phyloP scores from a whole-genome alignment of 2,329 filamentous ascomycete genomes.

The Colletotrichum spaethianum region DNA sequence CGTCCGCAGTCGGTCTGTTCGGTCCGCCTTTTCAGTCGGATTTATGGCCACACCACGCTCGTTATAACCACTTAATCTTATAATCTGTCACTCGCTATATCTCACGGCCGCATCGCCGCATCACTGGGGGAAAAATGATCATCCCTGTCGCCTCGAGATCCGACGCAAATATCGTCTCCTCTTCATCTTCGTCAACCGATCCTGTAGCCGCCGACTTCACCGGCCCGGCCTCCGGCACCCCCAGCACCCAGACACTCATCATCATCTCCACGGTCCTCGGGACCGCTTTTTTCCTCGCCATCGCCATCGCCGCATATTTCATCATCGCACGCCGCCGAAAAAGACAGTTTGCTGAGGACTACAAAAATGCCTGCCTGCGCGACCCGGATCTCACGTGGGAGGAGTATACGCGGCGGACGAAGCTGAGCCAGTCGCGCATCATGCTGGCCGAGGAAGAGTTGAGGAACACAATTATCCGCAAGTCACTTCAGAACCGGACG shows the following conservation, averaged over 20 bases:
- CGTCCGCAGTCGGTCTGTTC: not conserved
- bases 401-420: conserved; percentile 25
- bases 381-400: conserved; percentile 35
- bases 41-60: conserved; percentile 31
- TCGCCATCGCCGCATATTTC: not conserved
- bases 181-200: conserved; percentile 10
- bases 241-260: conserved; percentile 13
- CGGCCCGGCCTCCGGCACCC: not conserved
- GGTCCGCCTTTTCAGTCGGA: not conserved
- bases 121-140: conserved; percentile 2
- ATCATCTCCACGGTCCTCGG: conserved; percentile 29
- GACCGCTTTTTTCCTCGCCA: conserved; percentile 1
- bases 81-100: conserved; percentile 21
- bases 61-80: conserved; percentile 7
- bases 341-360: conserved; percentile 2
- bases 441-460: conserved; percentile 31
- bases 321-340: not conserved
- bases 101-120: not conserved
- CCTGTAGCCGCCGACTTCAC: conserved; percentile 31
- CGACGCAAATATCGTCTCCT: conserved; percentile 14
- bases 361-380: conserved; percentile 24
- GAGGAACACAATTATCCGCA: conserved; percentile 31
- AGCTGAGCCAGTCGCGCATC: conserved; percentile 27
- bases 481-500: conserved; percentile 29
- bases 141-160: conserved; percentile 16